Percentiles rank a stretch among this genome's conserved stretches.
Evolutionary conservation across 179 eudicot species (phyloP).

Genomic region (Silene vulgaris): DNA sequence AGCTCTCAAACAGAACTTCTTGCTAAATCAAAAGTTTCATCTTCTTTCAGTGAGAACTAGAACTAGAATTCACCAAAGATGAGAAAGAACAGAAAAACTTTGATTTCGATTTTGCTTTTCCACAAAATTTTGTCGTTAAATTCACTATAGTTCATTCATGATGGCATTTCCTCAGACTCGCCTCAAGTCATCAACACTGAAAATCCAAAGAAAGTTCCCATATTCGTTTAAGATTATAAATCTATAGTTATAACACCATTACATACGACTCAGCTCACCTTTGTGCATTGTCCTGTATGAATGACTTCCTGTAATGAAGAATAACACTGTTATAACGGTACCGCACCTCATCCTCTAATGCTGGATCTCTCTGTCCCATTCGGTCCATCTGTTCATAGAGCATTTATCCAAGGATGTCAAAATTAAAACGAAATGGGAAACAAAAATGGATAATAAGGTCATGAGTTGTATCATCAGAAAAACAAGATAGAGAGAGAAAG

Average conservation of each 20-base stretch:
- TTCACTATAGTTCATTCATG: not conserved
- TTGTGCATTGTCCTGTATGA: constrained; percentile 90
- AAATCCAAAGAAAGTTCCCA: not conserved
- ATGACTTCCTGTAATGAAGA: constrained; percentile 82
- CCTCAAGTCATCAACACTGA: not conserved
- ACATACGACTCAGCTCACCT: constrained; percentile 43
- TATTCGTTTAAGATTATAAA: not conserved
- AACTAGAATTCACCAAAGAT: not conserved
- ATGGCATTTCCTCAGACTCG: not conserved
- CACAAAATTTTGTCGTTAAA: not conserved
- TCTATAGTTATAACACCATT: not conserved
- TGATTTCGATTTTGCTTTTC: not conserved
- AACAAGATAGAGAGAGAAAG: too few relatives aligned
- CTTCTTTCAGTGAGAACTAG: not conserved
- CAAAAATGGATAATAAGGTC: not conserved
- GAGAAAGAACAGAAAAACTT: not conserved
- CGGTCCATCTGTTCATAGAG: constrained; percentile 59
- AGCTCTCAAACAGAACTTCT: too few relatives aligned
- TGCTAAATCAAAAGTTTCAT: too few relatives aligned
- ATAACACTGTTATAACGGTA: constrained; percentile 84
- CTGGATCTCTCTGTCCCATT: constrained; percentile 72
- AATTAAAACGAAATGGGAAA: not conserved
- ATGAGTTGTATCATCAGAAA: too few relatives aligned
- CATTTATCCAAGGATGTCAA: not conserved
- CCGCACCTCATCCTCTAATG: constrained; percentile 85